Evolutionary conservation across 768 basidiomycete species (phyloP).

Genomic region (Gloeophyllum trabeum): DNA sequence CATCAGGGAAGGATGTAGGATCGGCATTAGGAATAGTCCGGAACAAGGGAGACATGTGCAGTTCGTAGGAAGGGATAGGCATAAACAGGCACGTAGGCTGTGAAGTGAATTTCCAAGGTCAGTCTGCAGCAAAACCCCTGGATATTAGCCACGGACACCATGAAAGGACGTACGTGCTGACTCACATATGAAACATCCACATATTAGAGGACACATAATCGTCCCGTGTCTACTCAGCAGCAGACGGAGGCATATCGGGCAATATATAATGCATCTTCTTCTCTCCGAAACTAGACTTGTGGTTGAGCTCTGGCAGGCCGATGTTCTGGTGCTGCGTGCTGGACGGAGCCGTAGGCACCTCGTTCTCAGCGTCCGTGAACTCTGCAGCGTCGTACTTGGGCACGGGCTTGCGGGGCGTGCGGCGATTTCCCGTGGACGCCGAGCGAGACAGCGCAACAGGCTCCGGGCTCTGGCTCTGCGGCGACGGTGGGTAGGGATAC

Average conservation of each 20-base stretch:
- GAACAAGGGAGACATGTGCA: no score
- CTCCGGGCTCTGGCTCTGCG: background rate
- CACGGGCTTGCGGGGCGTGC: conserved; percentile 42
- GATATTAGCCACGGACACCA: background rate
- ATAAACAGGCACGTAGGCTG: background rate
- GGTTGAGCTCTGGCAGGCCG: background rate
- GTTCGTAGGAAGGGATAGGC: background rate
- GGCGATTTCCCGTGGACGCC: conserved; percentile 11
- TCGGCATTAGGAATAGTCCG: no score
- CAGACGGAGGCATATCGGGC: background rate
- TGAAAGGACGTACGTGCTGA: background rate
- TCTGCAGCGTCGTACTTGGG: conserved; percentile 32
- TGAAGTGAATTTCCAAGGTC: background rate
- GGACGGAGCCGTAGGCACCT: background rate
- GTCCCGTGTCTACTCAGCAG: background rate
- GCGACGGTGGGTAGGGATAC: background rate
- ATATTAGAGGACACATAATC: background rate
- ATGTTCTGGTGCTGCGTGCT: background rate
- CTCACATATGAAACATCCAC: background rate
- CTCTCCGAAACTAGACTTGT: background rate
- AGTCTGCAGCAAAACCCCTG: background rate
- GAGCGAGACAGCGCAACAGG: background rate
- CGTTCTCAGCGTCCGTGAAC: conserved; percentile 10
- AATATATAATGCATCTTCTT: background rate
- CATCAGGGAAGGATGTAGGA: no score